Conservation (phyloP, 2,329 filamentous ascomycete species). For the Zymoseptoria brevis region DNA sequence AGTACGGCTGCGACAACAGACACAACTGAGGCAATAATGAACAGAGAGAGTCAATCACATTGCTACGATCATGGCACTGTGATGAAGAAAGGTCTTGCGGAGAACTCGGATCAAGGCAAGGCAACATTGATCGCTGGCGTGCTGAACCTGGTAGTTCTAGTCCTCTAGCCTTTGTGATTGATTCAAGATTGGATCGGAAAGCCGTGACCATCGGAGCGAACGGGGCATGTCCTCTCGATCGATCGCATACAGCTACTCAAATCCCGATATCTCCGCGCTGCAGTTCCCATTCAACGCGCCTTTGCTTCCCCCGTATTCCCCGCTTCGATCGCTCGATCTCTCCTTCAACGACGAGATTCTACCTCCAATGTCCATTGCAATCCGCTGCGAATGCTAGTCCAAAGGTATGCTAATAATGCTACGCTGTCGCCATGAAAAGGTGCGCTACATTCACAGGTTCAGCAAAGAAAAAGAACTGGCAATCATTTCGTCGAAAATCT, state of each 20-base stretch:
- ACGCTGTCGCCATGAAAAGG: too few species aligned
- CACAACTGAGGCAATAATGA: neutral
- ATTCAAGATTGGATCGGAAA: neutral
- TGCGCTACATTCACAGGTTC: neutral
- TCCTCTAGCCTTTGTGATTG: neutral
- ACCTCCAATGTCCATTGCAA: too few species aligned
- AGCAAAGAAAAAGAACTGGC: neutral
- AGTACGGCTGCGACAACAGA: neutral
- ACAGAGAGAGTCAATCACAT: neutral
- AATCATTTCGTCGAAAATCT: neutral
- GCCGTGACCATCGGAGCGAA: neutral
- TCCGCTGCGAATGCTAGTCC: too few species aligned
- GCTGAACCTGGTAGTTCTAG: too few species aligned
- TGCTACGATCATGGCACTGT: neutral
- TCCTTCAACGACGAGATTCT: neutral
- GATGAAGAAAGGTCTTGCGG: neutral
- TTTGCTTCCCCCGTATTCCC: neutral
- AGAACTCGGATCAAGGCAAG: neutral
- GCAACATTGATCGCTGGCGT: too few species aligned
- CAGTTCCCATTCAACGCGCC: neutral
- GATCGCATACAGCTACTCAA: neutral
- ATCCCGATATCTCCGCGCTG: neutral
- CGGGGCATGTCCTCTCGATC: neutral
- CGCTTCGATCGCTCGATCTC: neutral
- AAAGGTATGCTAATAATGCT: too few species aligned